A percentile compares a stretch with the other conserved stretches of the same genome.
phyloP scores from a whole-genome alignment of 2,329 filamentous ascomycete genomes.

The Fusarium setosum region DNA sequence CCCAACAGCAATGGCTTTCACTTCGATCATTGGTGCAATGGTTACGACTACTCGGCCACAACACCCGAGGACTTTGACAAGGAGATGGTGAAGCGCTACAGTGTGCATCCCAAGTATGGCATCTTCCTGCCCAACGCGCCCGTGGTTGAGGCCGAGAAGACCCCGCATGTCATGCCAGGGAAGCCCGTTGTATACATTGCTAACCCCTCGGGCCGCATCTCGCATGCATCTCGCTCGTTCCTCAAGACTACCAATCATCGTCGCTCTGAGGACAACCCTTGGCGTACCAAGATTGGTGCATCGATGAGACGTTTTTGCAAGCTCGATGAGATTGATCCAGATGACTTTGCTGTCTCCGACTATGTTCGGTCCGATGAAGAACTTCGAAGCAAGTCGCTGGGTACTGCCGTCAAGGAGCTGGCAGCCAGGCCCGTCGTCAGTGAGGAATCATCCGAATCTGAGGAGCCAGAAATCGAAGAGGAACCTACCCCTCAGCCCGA shows the following conservation, averaged over 20 bases:
- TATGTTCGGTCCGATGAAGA: slow-evolving; percentile 48
- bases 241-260: slow-evolving; percentile 50
- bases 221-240: slow-evolving; percentile 61
- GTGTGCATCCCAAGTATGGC: slow-evolving; percentile 65
- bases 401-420: slow-evolving; percentile 49
- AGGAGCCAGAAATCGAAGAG: slow-evolving; percentile 41
- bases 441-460: slow-evolving; percentile 42
- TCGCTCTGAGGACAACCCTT: slow-evolving; percentile 47
- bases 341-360: slow-evolving; percentile 49
- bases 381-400: slow-evolving; percentile 49
- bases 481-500: slow-evolving; percentile 38
- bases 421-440: slow-evolving; percentile 44
- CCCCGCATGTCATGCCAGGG: slow-evolving; percentile 55
- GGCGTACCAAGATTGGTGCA: slow-evolving; percentile 49
- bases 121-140: slow-evolving; percentile 61
- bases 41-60: slow-evolving; percentile 63
- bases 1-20: slow-evolving; percentile 66
- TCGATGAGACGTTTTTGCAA: slow-evolving; percentile 53
- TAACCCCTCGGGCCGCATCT: slow-evolving; percentile 57
- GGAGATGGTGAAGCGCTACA: slow-evolving; percentile 59
- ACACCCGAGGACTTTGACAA: slow-evolving; percentile 63
- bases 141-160: slow-evolving; percentile 57
- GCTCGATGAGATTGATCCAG: slow-evolving; percentile 44
- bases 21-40: slow-evolving; percentile 64
- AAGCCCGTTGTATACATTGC: slow-evolving; percentile 63